A percentile compares a stretch with the other conserved stretches of the same genome.
phyloP scores from a whole-genome alignment of 768 basidiomycete genomes.

The Dioszegia crocea region DNA sequence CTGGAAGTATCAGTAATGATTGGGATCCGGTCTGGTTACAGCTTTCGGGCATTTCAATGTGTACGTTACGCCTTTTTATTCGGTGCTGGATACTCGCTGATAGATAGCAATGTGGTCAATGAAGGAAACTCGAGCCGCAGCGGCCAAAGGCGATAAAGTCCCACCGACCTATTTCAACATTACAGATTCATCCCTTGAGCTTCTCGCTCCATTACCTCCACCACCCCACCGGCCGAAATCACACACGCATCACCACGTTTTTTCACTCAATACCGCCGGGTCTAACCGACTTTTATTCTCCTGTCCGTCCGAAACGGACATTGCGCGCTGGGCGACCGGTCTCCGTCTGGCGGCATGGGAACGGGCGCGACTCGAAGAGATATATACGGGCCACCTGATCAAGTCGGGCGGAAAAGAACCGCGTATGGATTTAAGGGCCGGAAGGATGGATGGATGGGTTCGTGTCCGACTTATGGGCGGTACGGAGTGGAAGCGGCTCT shows the following conservation, averaged over 20 bases:
- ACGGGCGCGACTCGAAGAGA: conserved; percentile 88
- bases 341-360: conserved; percentile 90
- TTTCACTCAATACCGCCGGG: conserved; percentile 91
- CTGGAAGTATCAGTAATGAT: conserved; percentile 48
- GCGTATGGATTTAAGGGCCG: conserved; percentile 63
- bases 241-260: conserved; percentile 57
- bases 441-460: conserved; percentile 86
- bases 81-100: background rate
- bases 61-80: conserved; percentile 20
- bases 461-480: conserved; percentile 90
- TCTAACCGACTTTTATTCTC: conserved; percentile 84
- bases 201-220: conserved; percentile 49
- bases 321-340: conserved; percentile 87
- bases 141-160: conserved; percentile 49
- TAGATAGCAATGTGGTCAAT: conserved; percentile 49
- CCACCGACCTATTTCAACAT: conserved; percentile 51
- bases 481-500: conserved; percentile 90
- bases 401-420: conserved; percentile 56
- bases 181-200: conserved; percentile 46
- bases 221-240: conserved; percentile 47
- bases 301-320: conserved; percentile 64
- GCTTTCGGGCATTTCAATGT: conserved; percentile 48
- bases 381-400: conserved; percentile 91
- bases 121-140: conserved; percentile 49
- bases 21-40: conserved; percentile 51